Percentiles rank a stretch among this genome's conserved stretches.
phyloP scores from a whole-genome alignment of 2,329 filamentous ascomycete species.

The Dothideomycetidae sp. region DNA sequence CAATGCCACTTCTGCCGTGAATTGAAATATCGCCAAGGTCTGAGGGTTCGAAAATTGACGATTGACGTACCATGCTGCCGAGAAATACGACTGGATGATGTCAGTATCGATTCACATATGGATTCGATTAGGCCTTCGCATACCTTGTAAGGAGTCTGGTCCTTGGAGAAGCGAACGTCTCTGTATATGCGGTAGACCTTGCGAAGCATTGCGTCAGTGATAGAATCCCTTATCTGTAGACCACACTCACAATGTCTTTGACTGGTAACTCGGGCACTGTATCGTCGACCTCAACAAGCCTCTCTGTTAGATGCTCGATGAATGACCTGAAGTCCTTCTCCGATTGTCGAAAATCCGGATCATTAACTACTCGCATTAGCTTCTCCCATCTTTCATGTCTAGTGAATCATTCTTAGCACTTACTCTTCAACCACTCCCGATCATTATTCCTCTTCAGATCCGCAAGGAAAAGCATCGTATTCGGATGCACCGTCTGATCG shows the following conservation, averaged over 20 bases:
- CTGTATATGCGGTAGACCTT: slow-evolving; percentile 73
- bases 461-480: slow-evolving; percentile 46
- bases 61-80: slow-evolving; percentile 53
- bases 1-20: no score
- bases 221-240: slow-evolving; percentile 1
- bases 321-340: slow-evolving; percentile 73
- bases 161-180: slow-evolving; percentile 70
- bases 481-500: slow-evolving; percentile 46
- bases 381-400: no score
- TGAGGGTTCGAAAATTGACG: background rate
- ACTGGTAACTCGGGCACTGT: slow-evolving; percentile 75
- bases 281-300: slow-evolving; percentile 56
- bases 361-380: slow-evolving; percentile 46
- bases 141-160: slow-evolving; percentile 81
- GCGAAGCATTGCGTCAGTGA: slow-evolving; percentile 8
- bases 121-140: slow-evolving; percentile 15
- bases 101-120: slow-evolving; percentile 1
- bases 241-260: slow-evolving; percentile 54
- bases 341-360: slow-evolving; percentile 62
- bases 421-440: slow-evolving; percentile 50
- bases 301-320: slow-evolving; percentile 55
- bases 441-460: slow-evolving; percentile 48
- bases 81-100: slow-evolving; percentile 55
- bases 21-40: no score
- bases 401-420: no score